Evolutionary conservation across 192 early-diverging fungal species (phyloP), one percentile per base, ranked within the genome.

Genomic region (Entomortierella chlamydospora): DNA sequence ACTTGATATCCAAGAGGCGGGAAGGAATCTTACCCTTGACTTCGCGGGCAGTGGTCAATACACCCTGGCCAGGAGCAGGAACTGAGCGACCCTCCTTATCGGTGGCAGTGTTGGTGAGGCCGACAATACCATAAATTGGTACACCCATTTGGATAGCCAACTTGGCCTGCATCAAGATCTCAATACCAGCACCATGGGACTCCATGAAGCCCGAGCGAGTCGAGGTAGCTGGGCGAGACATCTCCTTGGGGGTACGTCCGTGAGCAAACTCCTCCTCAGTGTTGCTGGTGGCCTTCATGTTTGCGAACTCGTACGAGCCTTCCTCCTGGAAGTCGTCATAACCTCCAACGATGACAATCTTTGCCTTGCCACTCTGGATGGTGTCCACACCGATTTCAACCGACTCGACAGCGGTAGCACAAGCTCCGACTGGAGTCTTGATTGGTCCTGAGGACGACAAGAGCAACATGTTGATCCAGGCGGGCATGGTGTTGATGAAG

Each of bases 381-480:
- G 94, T 93, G 55, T 98, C 97, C 7, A 93, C 91, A 61, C 91
- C 96, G 57, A 97, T 91, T 61, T 98, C 97, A 10, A 98, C 89
- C 10, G 95, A 96, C 59, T 95, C 89, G 64, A 93, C 92, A 59
- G 94, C 93, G 9, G 96, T 97, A 15, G 94, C 97, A 73, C 97
- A 98, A 53, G 95, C 97, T 65, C 96, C 95, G 30, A 94, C 95
- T 29, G 93, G 93, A 15, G 93, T 94, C 88, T 94, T 96, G 84
- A 98, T 96, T 13, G 95, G 95, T 34, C 97, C 97, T 1, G 95
- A 92, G 1, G 95, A 90, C 18, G 96, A 97, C 11, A 98, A 87
- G 55, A 98, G 84, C 70, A 98, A 88, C 92, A 98, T 91, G 87
- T 98, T 98, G 80, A 97, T 90, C 97, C 97, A 98, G 53, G 95